Base-by-base conservation (phyloP, 1,284 basidiomycete genomes). In the Boletellus deceptivus region DNA sequence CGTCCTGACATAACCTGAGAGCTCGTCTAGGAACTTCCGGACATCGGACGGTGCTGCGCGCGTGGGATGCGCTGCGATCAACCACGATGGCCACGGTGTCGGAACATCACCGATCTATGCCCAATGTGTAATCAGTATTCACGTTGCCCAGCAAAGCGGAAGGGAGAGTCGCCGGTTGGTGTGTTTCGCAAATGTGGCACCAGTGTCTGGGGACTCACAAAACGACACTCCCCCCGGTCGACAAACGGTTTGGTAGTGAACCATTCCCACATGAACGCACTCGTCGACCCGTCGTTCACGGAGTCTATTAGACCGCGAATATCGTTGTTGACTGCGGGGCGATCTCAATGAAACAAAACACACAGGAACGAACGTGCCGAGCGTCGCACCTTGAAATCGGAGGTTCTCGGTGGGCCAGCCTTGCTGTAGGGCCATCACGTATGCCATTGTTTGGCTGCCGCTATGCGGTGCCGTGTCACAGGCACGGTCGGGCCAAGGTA, bases 21-120 rank as follows among this genome's bases (percentile, higher is more conserved):
- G 77, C 18, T 71, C 68, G 3, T 73, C 55, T 16, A 97, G 72
- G 74, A 96, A 95, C 1, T 67, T 49, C n/a, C 69, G 68, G 7
- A 94, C 72, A 1, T 74, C 74, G 1, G 65, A 64, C 0, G 77
- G 61, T 13, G 80, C 69, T 25, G 84, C 80, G 10, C 85, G 78
- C n/a, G 70, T 74, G 0, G 85, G 83, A 55, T 91, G 84, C 10
- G 91, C 91, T 22, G 91, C 93, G 61, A 97, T 90, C 50, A 91
- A 76, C 96, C 96, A 99, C 2, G 91, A 94, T 16, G 94, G 91
- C 96, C 96, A 99, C 0, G 96, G 96, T 0, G 95, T 98, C 35
- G 86, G 88, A 1, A 93, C 87, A 5, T 82, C 84, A 16, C 91
- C 91, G 56, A 96, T 91, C 86, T 94, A 49, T 8, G 18, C 13